Conservation (phyloP, 192 early-diverging fungal species). For the Diversispora epigaea region DNA sequence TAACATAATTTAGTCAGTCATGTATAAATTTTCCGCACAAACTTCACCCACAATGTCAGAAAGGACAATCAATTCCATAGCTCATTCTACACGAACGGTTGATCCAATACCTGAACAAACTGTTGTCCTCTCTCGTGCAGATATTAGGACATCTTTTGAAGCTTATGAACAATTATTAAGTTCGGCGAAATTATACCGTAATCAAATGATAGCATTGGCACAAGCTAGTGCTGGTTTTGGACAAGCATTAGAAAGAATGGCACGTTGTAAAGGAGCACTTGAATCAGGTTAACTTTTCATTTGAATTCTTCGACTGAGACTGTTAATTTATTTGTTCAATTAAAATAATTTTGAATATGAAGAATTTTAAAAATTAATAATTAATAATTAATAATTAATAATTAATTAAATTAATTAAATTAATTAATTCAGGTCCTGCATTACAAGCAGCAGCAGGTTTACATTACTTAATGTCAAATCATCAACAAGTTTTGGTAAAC, state of each 20-base stretch:
- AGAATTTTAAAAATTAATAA: not conserved
- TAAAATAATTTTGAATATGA: not conserved
- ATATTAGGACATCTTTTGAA: conserved; percentile 44
- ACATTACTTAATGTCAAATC: conserved; percentile 54
- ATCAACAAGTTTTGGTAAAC: conserved; percentile 53
- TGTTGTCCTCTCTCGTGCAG: conserved; percentile 41
- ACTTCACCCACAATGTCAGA: conserved; percentile 5
- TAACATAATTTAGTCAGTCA: not conserved
- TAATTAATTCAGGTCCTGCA: conserved; percentile 37
- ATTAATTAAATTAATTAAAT: not conserved
- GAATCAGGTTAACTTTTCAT: conserved; percentile 28
- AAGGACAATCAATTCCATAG: not conserved
- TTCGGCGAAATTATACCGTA: conserved; percentile 47
- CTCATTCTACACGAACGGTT: conserved; percentile 34
- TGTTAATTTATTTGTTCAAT: too few species aligned
- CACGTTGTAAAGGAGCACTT: conserved; percentile 45
- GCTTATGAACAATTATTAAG: conserved; percentile 40
- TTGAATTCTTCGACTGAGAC: too few species aligned
- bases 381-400: not conserved
- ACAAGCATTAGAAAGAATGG: conserved; percentile 47
- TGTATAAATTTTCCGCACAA: conserved; percentile 12
- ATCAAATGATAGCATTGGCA: conserved; percentile 47
- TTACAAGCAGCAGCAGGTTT: conserved; percentile 52
- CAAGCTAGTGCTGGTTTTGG: conserved; percentile 52
- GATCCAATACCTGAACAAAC: conserved; percentile 35